Evolutionary conservation across 1,284 basidiomycete species (phyloP), one percentile per base, ranked within the genome.

Genomic region (Melanopsichium pennsylvanicum): DNA sequence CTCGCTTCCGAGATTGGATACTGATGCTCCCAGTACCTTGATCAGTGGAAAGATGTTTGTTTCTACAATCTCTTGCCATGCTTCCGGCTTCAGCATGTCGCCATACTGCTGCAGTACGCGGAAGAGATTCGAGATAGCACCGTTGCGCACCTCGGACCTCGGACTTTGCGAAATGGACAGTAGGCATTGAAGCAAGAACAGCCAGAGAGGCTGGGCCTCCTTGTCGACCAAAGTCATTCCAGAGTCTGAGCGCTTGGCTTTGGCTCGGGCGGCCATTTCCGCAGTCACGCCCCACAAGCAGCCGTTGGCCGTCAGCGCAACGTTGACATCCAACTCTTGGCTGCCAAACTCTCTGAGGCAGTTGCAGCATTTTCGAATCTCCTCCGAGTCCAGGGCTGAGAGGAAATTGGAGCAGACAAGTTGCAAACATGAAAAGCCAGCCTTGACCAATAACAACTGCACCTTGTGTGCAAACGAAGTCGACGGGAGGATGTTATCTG

Each of bases 61-160:
- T 47, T 90, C 86, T 34, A 70, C 45, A 7, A 76, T 58, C 37
- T 58, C 49, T 42, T 90, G 87, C 96, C 95, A 98, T 0, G 90
- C 90, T 5, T 87, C 86, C 19, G 86, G 78, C 67, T 88, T 88
- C 39, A 97, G 84, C 2, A 89, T 90, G 10, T 87, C 87, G 5
- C 93, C 94, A 79, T 97, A 97, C 16, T 97, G 85, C 80, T 95
- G 92, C 81, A 97, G 86, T 0, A 93, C 92, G 36, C 93, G 86
- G 84, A 97, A 98, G 48, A 98, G 83, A 2, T 93, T 97, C 81
- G 96, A 92, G 55, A 97, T 94, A 3, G 94, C 92, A 2, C 93
- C 92, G 62, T 90, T 89, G 12, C 94, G 87, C 0, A 96, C 92
- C 77, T 97, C 93, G 23, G 89, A 87, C 21, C 94, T 86, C 0